A percentile compares a stretch with the other conserved stretches of the same genome.
Evolutionary conservation across 208 protist species (phyloP).

Genomic region (Leishmania tarentolae): DNA sequence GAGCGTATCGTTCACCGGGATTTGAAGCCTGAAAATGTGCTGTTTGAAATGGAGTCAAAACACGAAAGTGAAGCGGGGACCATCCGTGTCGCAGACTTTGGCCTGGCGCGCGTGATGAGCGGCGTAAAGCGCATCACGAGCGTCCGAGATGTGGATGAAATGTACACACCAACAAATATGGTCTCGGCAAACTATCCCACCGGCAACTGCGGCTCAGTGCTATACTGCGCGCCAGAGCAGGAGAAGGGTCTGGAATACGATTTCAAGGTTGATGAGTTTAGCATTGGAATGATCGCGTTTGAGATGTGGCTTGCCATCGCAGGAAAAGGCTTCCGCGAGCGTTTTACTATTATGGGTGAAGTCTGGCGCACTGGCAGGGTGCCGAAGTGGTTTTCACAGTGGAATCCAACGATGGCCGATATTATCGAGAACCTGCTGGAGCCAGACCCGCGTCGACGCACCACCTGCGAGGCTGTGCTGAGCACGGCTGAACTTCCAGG

Average conservation of each 20-base stretch:
- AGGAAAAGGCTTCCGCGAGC: constrained; percentile 77
- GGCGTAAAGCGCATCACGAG: constrained; percentile 54
- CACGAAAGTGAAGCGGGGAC: constrained; percentile 53
- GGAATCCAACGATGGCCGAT: constrained; percentile 57
- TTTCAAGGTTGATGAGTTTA: constrained; percentile 89
- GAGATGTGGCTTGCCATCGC: constrained; percentile 88
- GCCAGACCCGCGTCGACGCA: constrained; percentile 46
- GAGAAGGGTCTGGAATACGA: constrained; percentile 74
- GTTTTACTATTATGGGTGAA: constrained; percentile 79
- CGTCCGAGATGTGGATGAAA: constrained; percentile 42
- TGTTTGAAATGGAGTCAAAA: constrained; percentile 70
- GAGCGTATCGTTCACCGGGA: constrained; percentile 81
- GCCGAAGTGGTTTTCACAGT: constrained; percentile 68
- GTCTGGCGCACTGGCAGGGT: constrained; percentile 65
- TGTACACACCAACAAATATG: constrained; percentile 7
- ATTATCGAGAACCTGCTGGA: constrained; percentile 67
- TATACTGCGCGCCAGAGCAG: constrained; percentile 87
- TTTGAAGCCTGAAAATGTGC: constrained; percentile 84
- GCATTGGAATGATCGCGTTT: constrained; percentile 86
- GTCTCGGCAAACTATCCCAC: constrained; percentile 35
- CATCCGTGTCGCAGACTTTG: constrained; percentile 86
- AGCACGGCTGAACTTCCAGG: constrained; percentile 73
- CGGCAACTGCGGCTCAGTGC: constrained; percentile 71
- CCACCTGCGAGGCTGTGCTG: constrained; percentile 71
- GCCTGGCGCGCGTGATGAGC: constrained; percentile 65